Conservation (phyloP, 306 rosid species). For the Vigna mungo region DNA sequence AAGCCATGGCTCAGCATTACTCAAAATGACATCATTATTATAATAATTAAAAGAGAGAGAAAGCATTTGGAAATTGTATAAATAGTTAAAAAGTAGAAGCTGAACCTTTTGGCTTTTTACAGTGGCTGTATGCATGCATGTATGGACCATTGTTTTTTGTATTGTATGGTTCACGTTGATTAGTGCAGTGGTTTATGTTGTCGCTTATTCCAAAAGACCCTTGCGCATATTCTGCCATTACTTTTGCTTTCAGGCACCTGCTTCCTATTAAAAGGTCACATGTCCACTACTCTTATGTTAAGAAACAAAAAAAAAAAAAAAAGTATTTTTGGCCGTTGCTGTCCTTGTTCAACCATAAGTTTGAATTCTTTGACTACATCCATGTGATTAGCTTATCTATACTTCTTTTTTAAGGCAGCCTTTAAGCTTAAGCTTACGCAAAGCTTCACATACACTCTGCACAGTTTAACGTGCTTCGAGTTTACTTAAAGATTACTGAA, state of each 20-base stretch:
- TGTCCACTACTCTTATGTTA: constrained; percentile 2
- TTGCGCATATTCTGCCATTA: constrained; percentile 7
- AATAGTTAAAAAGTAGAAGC: neutral
- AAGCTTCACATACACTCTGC: neutral
- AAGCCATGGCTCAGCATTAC: neutral
- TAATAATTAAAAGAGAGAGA: neutral
- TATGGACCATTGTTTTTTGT: constrained; percentile 27
- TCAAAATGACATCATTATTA: neutral
- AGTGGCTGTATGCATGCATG: no score
- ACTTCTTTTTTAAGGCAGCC: neutral
- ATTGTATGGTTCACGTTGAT: constrained; percentile 1
- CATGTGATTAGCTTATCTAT: neutral
- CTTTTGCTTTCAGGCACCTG: neutral
- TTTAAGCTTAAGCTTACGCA: constrained; percentile 2
- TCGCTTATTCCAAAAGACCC: constrained; percentile 3
- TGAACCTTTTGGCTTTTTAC: neutral
- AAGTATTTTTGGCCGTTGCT: neutral
- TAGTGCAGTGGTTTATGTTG: neutral
- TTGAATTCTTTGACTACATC: neutral
- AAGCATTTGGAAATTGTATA: neutral
- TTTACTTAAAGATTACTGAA: constrained; percentile 6
- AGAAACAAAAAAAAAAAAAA: no score
- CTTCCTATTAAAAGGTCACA: neutral
- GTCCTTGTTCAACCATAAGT: neutral
- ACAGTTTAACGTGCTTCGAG: neutral